Conservation (phyloP, 306 rosid species). For the Corylus heterophylla region DNA sequence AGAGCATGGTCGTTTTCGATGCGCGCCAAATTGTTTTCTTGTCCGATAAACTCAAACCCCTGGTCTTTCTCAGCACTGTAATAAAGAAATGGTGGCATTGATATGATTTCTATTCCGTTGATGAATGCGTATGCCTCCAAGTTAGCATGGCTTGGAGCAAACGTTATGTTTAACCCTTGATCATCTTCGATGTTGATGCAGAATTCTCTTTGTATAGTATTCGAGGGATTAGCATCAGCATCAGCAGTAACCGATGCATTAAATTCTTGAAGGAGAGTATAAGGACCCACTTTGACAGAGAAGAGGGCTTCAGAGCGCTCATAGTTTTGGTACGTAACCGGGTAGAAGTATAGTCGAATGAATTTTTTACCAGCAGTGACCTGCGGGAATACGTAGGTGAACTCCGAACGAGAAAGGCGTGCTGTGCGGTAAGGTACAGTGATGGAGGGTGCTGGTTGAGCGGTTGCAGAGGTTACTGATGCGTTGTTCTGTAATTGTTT, state of each 20-base stretch:
- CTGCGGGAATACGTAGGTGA: background rate
- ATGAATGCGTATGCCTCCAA: background rate
- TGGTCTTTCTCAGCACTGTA: background rate
- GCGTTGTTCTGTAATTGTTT: background rate
- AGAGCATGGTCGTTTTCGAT: background rate
- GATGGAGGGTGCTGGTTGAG: background rate
- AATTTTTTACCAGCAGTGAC: background rate
- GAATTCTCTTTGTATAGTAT: background rate
- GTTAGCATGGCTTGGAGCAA: background rate
- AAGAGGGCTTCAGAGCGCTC: background rate
- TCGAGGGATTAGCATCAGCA: rapidly evolving
- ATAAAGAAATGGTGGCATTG: background rate
- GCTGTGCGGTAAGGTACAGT: background rate
- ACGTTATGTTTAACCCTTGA: background rate
- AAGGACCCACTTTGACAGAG: background rate
- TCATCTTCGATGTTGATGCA: background rate
- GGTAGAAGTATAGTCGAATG: background rate
- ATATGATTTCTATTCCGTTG: background rate
- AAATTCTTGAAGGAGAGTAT: background rate
- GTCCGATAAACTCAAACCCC: background rate
- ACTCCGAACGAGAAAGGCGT: background rate
- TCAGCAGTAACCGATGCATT: background rate
- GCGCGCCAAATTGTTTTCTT: rapidly evolving
- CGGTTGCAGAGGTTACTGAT: background rate
- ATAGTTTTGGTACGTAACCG: background rate